A percentile compares a stretch with the other conserved stretches of the same genome.
Conservation (phyloP, 2,329 filamentous ascomycete genomes). For the Pestalotiopsis fici region DNA sequence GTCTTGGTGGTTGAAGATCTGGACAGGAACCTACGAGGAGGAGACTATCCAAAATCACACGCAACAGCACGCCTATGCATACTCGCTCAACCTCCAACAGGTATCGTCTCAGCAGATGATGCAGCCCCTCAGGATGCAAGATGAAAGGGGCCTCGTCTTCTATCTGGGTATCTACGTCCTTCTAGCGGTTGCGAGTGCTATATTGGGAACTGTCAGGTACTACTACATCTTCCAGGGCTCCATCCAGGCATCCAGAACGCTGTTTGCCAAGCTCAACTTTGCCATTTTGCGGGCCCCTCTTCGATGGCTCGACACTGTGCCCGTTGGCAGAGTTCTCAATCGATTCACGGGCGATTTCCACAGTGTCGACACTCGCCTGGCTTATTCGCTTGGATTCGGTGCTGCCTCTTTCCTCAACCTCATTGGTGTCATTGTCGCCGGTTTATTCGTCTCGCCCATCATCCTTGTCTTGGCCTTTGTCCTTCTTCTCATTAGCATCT, state of each 20-base stretch:
- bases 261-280: conserved; percentile 69
- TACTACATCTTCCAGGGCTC: conserved; percentile 65
- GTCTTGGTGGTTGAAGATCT: conserved; percentile 66
- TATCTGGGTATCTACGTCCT: conserved; percentile 70
- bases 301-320: conserved; percentile 80
- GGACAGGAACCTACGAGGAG: conserved; percentile 52
- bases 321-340: conserved; percentile 75
- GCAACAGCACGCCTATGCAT: conserved; percentile 37
- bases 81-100: conserved; percentile 49
- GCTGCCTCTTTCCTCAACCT: conserved; percentile 62
- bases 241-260: conserved; percentile 65
- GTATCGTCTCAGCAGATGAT: conserved; percentile 41
- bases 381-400: conserved; percentile 63
- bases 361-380: conserved; percentile 68
- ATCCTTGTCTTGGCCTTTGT: conserved; percentile 63
- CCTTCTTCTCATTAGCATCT: conserved; percentile 58
- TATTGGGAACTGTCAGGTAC: conserved; percentile 64
- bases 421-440: conserved; percentile 66
- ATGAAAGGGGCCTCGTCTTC: conserved; percentile 49
- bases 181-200: conserved; percentile 56
- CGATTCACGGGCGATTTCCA: conserved; percentile 79
- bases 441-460: conserved; percentile 65
- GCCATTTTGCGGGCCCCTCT: conserved; percentile 71
- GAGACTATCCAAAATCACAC: conserved; percentile 21
- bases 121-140: conserved; percentile 24